Base-by-base conservation (phyloP, 176 grass and related monocot species). In the Triticum urartu region DNA sequence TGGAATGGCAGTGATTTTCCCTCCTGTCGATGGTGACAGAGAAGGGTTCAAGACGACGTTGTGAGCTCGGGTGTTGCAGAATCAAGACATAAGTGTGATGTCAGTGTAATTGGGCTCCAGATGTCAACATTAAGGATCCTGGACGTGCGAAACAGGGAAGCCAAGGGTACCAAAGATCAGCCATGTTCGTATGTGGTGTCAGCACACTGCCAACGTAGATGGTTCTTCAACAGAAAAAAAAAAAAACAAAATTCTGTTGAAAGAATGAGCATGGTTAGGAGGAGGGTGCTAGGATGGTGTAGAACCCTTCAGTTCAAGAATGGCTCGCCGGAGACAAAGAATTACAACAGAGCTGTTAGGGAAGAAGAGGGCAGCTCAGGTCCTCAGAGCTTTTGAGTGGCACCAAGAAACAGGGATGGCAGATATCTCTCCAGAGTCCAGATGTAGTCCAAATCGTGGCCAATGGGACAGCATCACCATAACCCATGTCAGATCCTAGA, bases 41-140 rank as follows among this genome's bases (percentile, higher is more conserved):
- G 38, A 74, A 8, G 71, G 39, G 40, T 26, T 74, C 22, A 47
- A 74, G 22, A 40, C 39, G 22, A 45, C 25, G 40, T 74, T 15
- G 22, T 74, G 39, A 74, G 71, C 71, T 47, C 40, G 6, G 39
- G 22, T 74, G 21, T 45, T 43, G 38, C 70, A 14, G 21, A 73
- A 73, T 14, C 70, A 71, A 72, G 69, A 73, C 21, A 45, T 14
- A 45, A 39, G 70, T 73, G 70, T 73, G n/a, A 73, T 73, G 39
- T 14, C 38, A 2, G 38, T 22, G 38, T 72, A 72, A 13, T 43
- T 72, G 38, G 39, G 39, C 38, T 72, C 69, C 21, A 72, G 39
- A 72, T 60, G 56, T 43, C 21, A 72, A 72, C 68, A 72, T 9
- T 72, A 72, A 72, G 38, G 69, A 38, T 72, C 69, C 69, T 72